Base-by-base conservation (phyloP, 2,329 filamentous ascomycete species). In the Verticillium longisporum region DNA sequence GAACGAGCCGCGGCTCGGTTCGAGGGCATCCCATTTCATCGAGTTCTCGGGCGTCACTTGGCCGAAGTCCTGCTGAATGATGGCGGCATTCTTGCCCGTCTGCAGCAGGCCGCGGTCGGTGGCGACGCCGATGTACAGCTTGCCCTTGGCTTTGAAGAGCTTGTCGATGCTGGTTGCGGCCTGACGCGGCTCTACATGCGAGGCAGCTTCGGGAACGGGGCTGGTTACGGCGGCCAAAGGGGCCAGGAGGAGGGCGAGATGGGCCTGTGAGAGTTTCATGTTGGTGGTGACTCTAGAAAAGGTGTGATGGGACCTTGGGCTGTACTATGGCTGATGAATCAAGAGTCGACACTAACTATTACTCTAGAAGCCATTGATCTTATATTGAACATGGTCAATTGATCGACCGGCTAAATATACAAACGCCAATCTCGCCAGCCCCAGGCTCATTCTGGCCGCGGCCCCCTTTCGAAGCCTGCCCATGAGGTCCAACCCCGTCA, bases 41-140 rank as follows among this genome's bases (percentile, higher is more conserved):
- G 79, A 84, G 77, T 90, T 89, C 76, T 90, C 88, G 1, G 83
- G 80, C 0, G 87, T 89, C 21, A 90, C 77, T 70, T 85, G 82
- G 21, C 86, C 86, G 64, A 89, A 90, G 71, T 88, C 76, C 57
- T 77, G 74, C 64, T 80, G 78, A 71, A 89, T 83, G 68, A 88
- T 78, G 61, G 77, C 76, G 61, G 78, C 77, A 13, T 78, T 78
- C 62, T 81, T 83, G 60, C 75, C 78, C n/a, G 75, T 69, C 45
- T 70, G 75, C 3, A 89, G 78, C 13, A 75, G 78, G 62, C 74
- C 75, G 66, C 82, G 76, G 69, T 89, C 86, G 1, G 82, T 77
- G 59, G 77, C 79, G 15, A 80, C 80, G 65, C 88, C 88, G 60
- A 83, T 83, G 74, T 89, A 90, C 64, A 82, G 78, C 75, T 89